Evolutionary conservation across 75 land plant species (phyloP).

Genomic region (Picea glauca): DNA sequence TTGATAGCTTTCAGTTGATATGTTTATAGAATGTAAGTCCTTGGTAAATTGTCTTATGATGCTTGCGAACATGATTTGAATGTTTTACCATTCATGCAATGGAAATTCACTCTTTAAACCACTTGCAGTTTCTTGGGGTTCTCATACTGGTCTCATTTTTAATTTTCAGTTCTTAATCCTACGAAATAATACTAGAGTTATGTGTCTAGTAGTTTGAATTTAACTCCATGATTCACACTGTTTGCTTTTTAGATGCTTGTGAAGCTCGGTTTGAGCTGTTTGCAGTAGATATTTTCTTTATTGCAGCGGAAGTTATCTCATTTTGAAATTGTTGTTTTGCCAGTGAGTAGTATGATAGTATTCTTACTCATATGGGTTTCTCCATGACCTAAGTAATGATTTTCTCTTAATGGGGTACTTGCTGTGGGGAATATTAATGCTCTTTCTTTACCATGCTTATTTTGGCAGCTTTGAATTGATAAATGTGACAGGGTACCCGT

Average conservation of each 20-base stretch:
- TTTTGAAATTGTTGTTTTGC: neutral
- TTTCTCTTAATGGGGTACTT: neutral
- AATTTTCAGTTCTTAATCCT: no score
- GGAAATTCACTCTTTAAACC: no score
- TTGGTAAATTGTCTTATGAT: no score
- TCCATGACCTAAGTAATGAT: neutral
- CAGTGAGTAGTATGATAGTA: neutral
- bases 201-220: no score
- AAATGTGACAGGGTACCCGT: constrained; percentile 64
- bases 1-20: neutral
- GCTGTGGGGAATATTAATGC: neutral
- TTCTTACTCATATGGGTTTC: neutral
- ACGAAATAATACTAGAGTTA: no score
- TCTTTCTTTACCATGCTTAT: neutral
- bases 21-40: no score
- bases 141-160: no score
- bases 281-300: neutral
- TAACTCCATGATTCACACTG: no score
- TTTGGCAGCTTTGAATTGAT: neutral
- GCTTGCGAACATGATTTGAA: no score
- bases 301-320: neutral
- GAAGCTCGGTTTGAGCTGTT: neutral
- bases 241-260: no score
- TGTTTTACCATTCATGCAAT: no score
- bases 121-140: no score